Evolutionary conservation across 257 asterid genomes (phyloP).

Genomic region (Fraxinus anomala): DNA sequence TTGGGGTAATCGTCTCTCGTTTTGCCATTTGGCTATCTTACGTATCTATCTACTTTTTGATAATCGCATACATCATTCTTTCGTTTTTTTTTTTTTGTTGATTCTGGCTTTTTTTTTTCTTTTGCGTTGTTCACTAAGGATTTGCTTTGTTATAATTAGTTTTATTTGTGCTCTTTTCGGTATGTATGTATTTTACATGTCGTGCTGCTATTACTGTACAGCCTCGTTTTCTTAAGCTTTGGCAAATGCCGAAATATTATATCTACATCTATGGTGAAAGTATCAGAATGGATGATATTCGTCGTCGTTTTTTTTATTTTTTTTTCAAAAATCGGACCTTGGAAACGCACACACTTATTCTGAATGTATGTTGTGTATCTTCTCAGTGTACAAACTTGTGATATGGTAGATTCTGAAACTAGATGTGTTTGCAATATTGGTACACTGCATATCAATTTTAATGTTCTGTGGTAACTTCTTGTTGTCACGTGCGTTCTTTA

Average conservation of each 20-base stretch:
- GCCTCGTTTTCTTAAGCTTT: too few species aligned
- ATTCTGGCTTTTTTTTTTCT: neutral
- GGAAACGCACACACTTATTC: too few species aligned
- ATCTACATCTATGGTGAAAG: neutral
- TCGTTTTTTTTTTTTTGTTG: neutral
- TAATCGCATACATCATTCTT: neutral
- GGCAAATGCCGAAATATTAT: neutral
- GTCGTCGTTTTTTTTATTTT: neutral
- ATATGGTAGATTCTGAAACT: neutral
- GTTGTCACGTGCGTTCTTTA: neutral
- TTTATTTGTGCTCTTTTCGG: neutral
- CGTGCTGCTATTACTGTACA: neutral
- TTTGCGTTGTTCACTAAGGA: neutral
- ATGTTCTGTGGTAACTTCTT: neutral
- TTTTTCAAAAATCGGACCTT: neutral
- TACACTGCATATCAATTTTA: neutral
- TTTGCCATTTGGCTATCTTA: neutral
- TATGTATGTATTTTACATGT: neutral
- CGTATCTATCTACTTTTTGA: neutral
- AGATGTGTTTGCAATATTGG: neutral
- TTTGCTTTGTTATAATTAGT: neutral
- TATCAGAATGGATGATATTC: neutral
- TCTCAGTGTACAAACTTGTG: neutral
- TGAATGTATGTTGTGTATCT: neutral
- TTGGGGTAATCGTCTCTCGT: slow-evolving; percentile 50